A percentile compares a stretch with the other conserved stretches of the same genome.
These are phyloP conservation scores for Ophiostoma novo-ulmi DNA, from an alignment of 2,329 filamentous ascomycete species.

Conservation along the genomic window DNA sequence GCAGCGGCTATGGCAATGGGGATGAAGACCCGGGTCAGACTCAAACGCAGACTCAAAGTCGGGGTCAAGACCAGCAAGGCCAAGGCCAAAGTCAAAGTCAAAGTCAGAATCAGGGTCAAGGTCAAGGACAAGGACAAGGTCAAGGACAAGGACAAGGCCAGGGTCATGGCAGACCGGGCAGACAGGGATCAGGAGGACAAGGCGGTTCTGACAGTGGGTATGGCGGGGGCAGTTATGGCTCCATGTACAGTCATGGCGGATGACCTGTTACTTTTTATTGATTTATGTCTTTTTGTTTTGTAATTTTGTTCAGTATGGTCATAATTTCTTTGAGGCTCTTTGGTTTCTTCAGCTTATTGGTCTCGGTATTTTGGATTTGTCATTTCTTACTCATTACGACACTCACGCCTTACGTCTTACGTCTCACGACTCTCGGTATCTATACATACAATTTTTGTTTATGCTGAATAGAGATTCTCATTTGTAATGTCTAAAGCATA, in stretches of 20 bases:
- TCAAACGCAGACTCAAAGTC: background rate
- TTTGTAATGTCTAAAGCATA: background rate
- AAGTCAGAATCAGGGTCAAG: background rate
- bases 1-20: constrained; percentile 10
- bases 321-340: background rate
- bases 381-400: background rate
- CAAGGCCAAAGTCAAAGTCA: background rate
- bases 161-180: background rate
- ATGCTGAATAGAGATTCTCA: constrained; percentile 13
- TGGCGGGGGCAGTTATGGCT: constrained; percentile 13
- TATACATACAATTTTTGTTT: background rate
- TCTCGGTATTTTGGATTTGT: background rate
- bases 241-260: constrained; percentile 22
- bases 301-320: background rate
- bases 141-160: background rate
- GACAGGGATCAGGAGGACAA: constrained; percentile 1
- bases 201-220: background rate
- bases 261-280: background rate
- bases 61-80: background rate
- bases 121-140: background rate
- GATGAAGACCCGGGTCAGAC: background rate
- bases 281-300: constrained; percentile 5
- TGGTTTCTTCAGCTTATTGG: background rate
- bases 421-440: background rate
- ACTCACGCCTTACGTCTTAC: background rate